Base-by-base conservation (phyloP, 2,329 filamentous ascomycete species). In the Pleoardoris graminearum region DNA sequence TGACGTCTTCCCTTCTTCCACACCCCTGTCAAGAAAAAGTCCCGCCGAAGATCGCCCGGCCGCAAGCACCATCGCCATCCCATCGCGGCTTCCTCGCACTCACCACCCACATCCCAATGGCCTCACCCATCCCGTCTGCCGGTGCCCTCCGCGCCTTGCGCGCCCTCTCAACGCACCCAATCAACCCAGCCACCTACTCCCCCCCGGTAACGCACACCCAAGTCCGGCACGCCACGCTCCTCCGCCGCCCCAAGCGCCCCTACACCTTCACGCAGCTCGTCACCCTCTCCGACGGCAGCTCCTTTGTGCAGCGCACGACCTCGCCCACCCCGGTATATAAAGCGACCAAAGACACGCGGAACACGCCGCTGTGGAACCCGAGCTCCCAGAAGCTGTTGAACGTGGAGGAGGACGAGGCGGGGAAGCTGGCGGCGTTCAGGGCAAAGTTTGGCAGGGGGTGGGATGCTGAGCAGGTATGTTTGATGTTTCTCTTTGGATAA, bases 221-320 rank as follows among this genome's bases (percentile, higher is more conserved):
- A 77, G 80, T 85, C 70, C 87, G 91, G 55, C 85, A 91, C 71
- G 94, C 94, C 47, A 91, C 89, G 21, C 88, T 96, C 58, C 84
- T 97, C 70, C 83, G 83, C 57, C 90, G 94, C 14, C 91, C 91
- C n/a, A 89, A 91, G 69, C 85, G 92, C 5, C 93, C 94, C 36
- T 97, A 97, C 81, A 90, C 88, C 62, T 97, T 97, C 81, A 97
- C 93, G n/a, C 94, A 99, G 77, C 84, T 99, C 55, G 82, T 99
- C 62, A 92, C 91, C 48, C 87, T 97, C 59, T 90, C 88, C 35
- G 94, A 99, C 79, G 94, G 94, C 64, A 89, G 85, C 67, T 89
- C 92, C 54, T 97, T 85, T 76, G 86, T 88, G 43, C 82, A 86
- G 68, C 89, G 89, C 70, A 92, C 90, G 21, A 91, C 89, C 10